Base-by-base conservation (phyloP, 768 basidiomycete species). In the Gloeopeniophorella convolvens region DNA sequence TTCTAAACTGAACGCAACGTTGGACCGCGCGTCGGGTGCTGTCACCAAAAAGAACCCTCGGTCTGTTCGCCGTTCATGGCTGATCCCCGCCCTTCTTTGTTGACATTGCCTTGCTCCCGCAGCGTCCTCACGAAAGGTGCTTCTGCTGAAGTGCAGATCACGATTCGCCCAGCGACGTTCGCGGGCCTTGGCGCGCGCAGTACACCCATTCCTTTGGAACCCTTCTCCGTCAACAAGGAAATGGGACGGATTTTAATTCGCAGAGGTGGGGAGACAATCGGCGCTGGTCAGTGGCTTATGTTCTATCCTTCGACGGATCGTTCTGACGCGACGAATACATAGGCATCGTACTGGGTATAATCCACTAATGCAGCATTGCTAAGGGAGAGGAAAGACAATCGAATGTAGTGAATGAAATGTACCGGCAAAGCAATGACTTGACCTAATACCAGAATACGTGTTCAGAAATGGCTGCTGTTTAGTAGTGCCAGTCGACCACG, bases 181-280 rank as follows among this genome's bases (percentile, higher is more conserved):
- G 75, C 77, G 5, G 78, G 79, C 9, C 64, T 74, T 8, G 60
- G 69, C 10, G 55, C 72, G 0, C 62, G 66, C 28, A 68, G 72
- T 13, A 72, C 80, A 7, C 75, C 82, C 2, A 85, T 97, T 21
- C 89, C 96, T 11, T 62, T 98, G 13, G 96, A 98, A 63, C 77
- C 88, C 1, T 95, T 96, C 58, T 67, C 80, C 1, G 69, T 70
- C 6, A 98, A 94, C 69, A 99, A 98, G 67, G 89, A 94, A 48
- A 96, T 98, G 96, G 96, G 96, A 0, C 71, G 96, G 40, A 77
- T 99, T 43, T 63, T 99, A 55, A 72, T 99, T 50, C 73, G 96
- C 36, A 72, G 95, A 46, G 83, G 81, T 26, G 96, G 96, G 0
- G 94, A 97, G 70, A 97, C 96, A 0, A 87, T 99, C 52, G 91